These are phyloP conservation scores for Boletellus deceptivus DNA, from an alignment of 1,284 basidiomycete species.

Conservation along the genomic window DNA sequence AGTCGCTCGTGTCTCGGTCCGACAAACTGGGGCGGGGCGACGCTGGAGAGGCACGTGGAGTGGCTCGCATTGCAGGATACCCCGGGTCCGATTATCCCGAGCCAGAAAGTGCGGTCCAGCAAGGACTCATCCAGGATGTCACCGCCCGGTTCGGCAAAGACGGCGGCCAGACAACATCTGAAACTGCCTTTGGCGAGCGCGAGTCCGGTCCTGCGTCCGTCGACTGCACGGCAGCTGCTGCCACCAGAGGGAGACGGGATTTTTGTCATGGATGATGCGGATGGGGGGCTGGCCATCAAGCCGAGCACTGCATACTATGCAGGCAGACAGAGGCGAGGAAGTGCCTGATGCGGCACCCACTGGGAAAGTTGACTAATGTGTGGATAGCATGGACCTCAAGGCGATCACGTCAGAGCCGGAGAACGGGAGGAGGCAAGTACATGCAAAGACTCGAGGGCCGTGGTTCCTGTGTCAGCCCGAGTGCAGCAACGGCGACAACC, in stretches of 20 bases:
- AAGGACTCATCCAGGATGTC: conserved; percentile 21
- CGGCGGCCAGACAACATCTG: conserved; percentile 13
- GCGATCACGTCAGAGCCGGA: conserved; percentile 83
- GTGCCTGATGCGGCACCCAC: background rate
- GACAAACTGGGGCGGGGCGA: conserved; percentile 50
- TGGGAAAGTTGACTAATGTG: conserved; percentile 1
- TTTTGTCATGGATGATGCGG: background rate
- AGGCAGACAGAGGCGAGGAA: conserved; percentile 5
- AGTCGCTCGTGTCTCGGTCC: conserved; percentile 66
- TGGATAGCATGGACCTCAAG: conserved; percentile 73
- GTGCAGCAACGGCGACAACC: background rate
- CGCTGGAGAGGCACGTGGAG: conserved; percentile 65
- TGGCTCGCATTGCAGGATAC: conserved; percentile 86
- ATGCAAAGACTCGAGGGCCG: background rate
- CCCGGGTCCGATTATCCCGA: conserved; percentile 60
- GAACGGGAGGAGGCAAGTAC: conserved; percentile 22
- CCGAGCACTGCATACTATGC: background rate
- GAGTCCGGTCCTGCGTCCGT: conserved; percentile 19
- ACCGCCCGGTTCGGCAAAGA: conserved; percentile 34
- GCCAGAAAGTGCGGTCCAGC: conserved; percentile 28
- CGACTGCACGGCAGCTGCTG: background rate
- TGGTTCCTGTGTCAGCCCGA: background rate
- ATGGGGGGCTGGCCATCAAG: conserved; percentile 7
- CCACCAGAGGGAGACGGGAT: background rate
- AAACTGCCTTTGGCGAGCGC: conserved; percentile 7